These are phyloP conservation scores for Sugiyamaella paludigena DNA, from an alignment of 1,139 yeast species.

Conservation along the genomic window DNA sequence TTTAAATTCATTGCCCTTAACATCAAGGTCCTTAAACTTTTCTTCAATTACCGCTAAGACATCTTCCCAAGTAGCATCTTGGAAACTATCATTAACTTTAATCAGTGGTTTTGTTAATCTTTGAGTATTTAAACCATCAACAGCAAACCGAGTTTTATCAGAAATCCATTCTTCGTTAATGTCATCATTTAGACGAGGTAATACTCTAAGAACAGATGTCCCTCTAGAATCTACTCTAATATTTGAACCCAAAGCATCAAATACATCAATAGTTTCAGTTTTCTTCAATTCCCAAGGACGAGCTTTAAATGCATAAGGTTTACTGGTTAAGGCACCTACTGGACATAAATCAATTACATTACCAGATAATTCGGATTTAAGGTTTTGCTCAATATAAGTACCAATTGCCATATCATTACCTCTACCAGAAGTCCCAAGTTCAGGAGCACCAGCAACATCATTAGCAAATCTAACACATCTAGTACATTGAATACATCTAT, in stretches of 20 bases:
- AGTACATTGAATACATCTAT: slow-evolving; percentile 91
- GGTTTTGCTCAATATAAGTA: slow-evolving; percentile 80
- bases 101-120: slow-evolving; percentile 80
- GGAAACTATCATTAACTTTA: slow-evolving; percentile 68
- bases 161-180: slow-evolving; percentile 91
- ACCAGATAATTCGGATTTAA: slow-evolving; percentile 84
- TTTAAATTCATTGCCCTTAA: slow-evolving; percentile 70
- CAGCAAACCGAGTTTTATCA: slow-evolving; percentile 82
- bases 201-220: slow-evolving; percentile 81
- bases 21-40: slow-evolving; percentile 57
- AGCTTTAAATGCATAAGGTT: slow-evolving; percentile 88
- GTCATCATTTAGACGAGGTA: slow-evolving; percentile 84
- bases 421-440: slow-evolving; percentile 84
- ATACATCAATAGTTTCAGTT: slow-evolving; percentile 83
- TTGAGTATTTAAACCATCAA: slow-evolving; percentile 84
- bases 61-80: slow-evolving; percentile 84
- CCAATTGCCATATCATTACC: slow-evolving; percentile 94
- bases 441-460: slow-evolving; percentile 92
- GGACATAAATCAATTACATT: slow-evolving; percentile 88
- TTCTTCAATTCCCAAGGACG: slow-evolving; percentile 94
- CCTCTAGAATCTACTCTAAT: slow-evolving; percentile 86
- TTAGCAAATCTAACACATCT: slow-evolving; percentile 88
- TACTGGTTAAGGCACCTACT: slow-evolving; percentile 87
- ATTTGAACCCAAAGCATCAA: slow-evolving; percentile 81
- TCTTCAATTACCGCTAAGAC: slow-evolving; percentile 70